Conservation (phyloP, 148 eudicot species). For the Rhododendron kiyosumense region DNA sequence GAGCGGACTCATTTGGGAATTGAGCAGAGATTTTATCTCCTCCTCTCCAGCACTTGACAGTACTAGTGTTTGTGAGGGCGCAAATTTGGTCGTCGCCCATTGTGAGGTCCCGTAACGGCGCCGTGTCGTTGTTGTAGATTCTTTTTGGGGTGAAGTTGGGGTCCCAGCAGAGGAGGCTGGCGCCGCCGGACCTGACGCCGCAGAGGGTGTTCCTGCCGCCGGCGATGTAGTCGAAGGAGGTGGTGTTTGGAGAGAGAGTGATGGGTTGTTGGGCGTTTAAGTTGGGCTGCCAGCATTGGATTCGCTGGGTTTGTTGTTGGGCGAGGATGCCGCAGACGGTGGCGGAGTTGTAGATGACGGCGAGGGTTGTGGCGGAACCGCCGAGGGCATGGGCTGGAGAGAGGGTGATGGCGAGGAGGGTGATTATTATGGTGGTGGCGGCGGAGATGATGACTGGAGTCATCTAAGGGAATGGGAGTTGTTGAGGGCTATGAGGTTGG, state of each 20-base stretch:
- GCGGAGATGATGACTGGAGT: slow-evolving; percentile 17
- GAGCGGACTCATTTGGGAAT: neutral
- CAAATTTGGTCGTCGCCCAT: slow-evolving; percentile 66
- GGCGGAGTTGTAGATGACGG: slow-evolving; percentile 35
- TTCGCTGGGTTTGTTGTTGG: slow-evolving; percentile 32
- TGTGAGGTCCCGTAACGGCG: slow-evolving; percentile 35
- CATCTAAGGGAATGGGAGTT: slow-evolving; percentile 27
- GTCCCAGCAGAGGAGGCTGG: slow-evolving; percentile 60
- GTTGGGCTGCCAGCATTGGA: slow-evolving; percentile 41
- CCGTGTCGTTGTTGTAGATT: slow-evolving; percentile 30
- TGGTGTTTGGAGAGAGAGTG: slow-evolving; percentile 27
- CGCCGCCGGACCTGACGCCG: slow-evolving; percentile 62
- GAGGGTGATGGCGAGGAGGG: slow-evolving; percentile 8
- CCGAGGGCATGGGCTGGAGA: slow-evolving; percentile 31
- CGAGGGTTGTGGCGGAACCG: slow-evolving; percentile 44
- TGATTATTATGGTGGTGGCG: slow-evolving; percentile 8
- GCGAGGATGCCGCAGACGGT: slow-evolving; percentile 71
- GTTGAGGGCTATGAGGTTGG: neutral
- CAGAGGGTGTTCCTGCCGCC: slow-evolving; percentile 65
- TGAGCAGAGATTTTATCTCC: neutral
- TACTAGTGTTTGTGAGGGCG: slow-evolving; percentile 10
- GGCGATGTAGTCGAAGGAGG: slow-evolving; percentile 55
- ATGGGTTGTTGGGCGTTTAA: neutral
- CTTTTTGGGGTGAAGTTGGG: slow-evolving; percentile 42
- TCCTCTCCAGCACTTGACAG: slow-evolving; percentile 22